phyloP scores from a whole-genome alignment of 2,329 filamentous ascomycete species.

The Paraphoma sp. region DNA sequence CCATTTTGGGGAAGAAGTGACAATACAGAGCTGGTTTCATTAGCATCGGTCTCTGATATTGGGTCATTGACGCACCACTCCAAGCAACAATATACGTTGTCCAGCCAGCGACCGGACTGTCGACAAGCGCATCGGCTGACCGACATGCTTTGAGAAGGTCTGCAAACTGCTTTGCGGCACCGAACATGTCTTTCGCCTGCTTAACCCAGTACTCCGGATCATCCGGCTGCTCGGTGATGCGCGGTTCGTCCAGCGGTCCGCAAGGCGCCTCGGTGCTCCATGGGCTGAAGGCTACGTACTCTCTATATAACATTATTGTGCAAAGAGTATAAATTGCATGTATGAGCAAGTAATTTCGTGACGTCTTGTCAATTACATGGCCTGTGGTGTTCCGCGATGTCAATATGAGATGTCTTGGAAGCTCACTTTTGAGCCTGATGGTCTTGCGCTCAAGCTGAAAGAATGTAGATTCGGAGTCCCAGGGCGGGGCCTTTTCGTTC shows the following conservation, averaged over 20 bases:
- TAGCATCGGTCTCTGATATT: neutral
- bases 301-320: conserved; percentile 71
- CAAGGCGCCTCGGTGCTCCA: conserved; percentile 58
- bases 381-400: conserved; percentile 68
- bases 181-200: conserved; percentile 68
- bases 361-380: conserved; percentile 69
- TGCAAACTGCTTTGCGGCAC: conserved; percentile 67
- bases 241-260: conserved; percentile 66
- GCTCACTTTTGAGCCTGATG: conserved; percentile 61
- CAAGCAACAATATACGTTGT: conserved; percentile 72
- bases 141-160: conserved; percentile 69
- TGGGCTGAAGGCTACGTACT: conserved; percentile 72
- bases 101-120: conserved; percentile 72
- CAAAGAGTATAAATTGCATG: conserved; percentile 72
- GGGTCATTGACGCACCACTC: conserved; percentile 50
- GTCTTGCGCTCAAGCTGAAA: conserved; percentile 56
- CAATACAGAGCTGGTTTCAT: conserved; percentile 63
- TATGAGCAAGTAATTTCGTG: conserved; percentile 69
- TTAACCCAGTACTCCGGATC: conserved; percentile 64
- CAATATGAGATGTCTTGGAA: conserved; percentile 65
- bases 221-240: conserved; percentile 52
- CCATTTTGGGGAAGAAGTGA: conserved; percentile 72
- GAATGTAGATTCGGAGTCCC: conserved; percentile 65
- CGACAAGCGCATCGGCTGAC: conserved; percentile 65
- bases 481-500: conserved; percentile 60